phyloP scores from a whole-genome alignment of 768 basidiomycete genomes.

The Mycena leptocephala region DNA sequence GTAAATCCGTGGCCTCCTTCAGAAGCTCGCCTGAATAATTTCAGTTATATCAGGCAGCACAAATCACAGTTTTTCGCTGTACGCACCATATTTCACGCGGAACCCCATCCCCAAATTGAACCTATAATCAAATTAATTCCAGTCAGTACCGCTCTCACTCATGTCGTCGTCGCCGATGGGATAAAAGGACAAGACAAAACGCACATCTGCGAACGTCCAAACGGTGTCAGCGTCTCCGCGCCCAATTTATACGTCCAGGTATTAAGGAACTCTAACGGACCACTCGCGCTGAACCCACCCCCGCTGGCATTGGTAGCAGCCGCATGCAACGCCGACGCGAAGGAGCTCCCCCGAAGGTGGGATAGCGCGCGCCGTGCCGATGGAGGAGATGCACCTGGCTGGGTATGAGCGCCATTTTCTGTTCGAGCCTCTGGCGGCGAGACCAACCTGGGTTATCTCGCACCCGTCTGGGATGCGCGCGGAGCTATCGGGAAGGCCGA shows the following conservation, averaged over 20 bases:
- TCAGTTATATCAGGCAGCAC: background rate
- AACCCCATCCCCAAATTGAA: background rate
- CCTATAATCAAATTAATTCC: background rate
- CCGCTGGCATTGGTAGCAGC: background rate
- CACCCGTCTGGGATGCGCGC: background rate
- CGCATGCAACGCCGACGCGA: background rate
- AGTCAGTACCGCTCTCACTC: background rate
- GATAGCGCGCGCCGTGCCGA: background rate
- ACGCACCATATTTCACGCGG: background rate
- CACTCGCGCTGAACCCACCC: background rate
- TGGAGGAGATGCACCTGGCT: slow-evolving; percentile 1
- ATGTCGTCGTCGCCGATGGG: no score
- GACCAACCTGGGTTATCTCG: background rate
- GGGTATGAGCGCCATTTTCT: no score
- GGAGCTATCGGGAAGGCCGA: background rate
- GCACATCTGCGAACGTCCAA: background rate
- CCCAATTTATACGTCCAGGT: background rate
- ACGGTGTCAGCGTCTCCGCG: background rate
- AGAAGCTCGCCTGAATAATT: background rate
- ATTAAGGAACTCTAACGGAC: background rate
- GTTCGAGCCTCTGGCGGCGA: no score
- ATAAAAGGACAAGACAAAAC: no score
- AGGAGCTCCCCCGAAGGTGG: background rate
- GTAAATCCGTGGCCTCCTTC: background rate
- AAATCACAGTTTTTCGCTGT: background rate